Base-by-base conservation (phyloP, 306 rosid species). In the Astragalus glycyphyllos region DNA sequence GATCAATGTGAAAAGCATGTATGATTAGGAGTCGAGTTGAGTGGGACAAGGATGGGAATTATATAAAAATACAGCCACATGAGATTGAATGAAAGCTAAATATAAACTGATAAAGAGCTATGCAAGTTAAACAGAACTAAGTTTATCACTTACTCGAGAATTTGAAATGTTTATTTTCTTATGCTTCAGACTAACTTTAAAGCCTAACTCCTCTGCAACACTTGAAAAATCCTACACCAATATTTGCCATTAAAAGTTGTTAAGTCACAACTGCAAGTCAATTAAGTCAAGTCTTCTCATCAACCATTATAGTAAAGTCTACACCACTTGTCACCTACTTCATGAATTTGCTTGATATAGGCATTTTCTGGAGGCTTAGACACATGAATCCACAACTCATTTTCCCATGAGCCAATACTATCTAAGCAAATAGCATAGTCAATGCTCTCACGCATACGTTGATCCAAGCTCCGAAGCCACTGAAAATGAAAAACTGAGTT, bases 391-490 rank as follows among this genome's bases (percentile, higher is more conserved):
- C 92, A 94, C 59, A 91, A 83, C 14, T 89, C 94, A 45, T 91
- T 84, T 69, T 91, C 96, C 99, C 99, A 91, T 48, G 96, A 89
- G 71, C 97, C 96, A 69, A 95, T 81, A 75, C 92, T 91, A 77
- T 91, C 89, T 75, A 95, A 87, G 88, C 99, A 91, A 73, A 95
- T 89, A 60, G 97, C 93, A 62, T 86, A 91, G 80, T 95, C 99
- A 82, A 95, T 86, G 80, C 93, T 89, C 84, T 95, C 99, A 50
- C 96, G 96, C 68, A 91, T 61, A 11, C 99, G 97, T 82, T 91
- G 96, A 77, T 95, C 99, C 20, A 95, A 86, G 85, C 97, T 89
- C 49, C 85, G 91, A 72, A 95, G 96, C 99, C 99, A 95, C 99
- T 94, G 88, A 80, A 78, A 61, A 77, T 11, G 53, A 7, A 51